Conservation (phyloP, 2,329 filamentous ascomycete species). For the Phyllosticta citriasiana region DNA sequence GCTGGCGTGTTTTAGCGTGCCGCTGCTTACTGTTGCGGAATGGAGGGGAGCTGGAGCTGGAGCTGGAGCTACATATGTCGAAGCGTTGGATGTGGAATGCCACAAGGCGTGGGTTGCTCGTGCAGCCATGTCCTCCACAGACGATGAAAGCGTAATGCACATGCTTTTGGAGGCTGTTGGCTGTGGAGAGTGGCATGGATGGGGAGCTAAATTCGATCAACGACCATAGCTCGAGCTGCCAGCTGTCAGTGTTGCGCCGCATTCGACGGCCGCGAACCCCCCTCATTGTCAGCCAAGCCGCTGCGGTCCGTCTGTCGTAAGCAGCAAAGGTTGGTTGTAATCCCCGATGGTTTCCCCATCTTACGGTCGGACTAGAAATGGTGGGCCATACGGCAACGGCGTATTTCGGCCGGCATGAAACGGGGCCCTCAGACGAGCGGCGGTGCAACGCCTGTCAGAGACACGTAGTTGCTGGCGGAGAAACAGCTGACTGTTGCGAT, state of each 20-base stretch:
- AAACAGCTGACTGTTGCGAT: background rate
- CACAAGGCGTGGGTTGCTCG: background rate
- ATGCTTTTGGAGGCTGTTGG: background rate
- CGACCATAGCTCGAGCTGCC: background rate
- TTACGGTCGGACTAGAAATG: background rate
- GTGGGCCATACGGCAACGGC: background rate
- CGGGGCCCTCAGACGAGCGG: background rate
- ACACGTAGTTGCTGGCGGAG: background rate
- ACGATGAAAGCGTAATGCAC: background rate
- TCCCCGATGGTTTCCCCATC: background rate
- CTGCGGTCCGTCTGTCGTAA: background rate
- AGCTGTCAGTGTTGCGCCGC: background rate
- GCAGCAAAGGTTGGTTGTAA: background rate
- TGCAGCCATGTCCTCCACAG: background rate
- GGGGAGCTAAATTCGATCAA: background rate
- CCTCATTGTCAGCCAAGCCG: background rate
- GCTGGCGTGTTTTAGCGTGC: background rate
- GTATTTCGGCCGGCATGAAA: background rate
- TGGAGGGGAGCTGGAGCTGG: background rate
- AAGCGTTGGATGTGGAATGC: background rate
- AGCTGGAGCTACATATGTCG: background rate
- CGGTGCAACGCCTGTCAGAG: background rate
- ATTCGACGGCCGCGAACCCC: background rate
- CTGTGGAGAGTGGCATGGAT: background rate
- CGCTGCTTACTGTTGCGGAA: background rate